Evolutionary conservation across 768 basidiomycete species (phyloP).

Genomic region (Boletus rubropictus): DNA sequence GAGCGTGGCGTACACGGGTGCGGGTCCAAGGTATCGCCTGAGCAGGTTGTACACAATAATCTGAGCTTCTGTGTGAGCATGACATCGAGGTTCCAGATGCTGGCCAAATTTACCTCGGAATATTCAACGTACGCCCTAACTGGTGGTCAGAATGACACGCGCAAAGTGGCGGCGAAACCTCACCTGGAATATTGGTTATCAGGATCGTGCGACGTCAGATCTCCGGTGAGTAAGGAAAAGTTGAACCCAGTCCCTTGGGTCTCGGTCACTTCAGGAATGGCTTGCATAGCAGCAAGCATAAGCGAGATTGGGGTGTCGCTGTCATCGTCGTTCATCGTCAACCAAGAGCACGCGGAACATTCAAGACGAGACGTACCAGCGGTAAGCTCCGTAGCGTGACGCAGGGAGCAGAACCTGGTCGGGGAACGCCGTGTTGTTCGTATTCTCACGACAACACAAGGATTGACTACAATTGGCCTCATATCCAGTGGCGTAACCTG

Average conservation of each 20-base stretch:
- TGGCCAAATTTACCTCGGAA: slow-evolving; percentile 40
- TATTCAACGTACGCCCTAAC: slow-evolving; percentile 54
- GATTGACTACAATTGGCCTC: slow-evolving; percentile 65
- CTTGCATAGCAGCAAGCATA: slow-evolving; percentile 49
- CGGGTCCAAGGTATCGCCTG: slow-evolving; percentile 49
- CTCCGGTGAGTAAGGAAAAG: slow-evolving; percentile 67
- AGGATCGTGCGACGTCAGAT: slow-evolving; percentile 66
- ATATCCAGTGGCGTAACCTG: slow-evolving; percentile 62
- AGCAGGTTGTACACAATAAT: slow-evolving; percentile 57
- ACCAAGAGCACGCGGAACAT: no score
- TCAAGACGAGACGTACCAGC: slow-evolving; percentile 4
- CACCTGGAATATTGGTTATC: slow-evolving; percentile 61
- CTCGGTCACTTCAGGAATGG: slow-evolving; percentile 59
- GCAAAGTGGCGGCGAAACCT: slow-evolving; percentile 4
- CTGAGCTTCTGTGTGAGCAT: slow-evolving; percentile 27
- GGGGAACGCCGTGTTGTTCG: slow-evolving; percentile 42
- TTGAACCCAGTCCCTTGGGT: slow-evolving; percentile 56
- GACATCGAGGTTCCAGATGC: neutral
- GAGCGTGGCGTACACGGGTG: slow-evolving; percentile 63
- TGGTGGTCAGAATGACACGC: neutral
- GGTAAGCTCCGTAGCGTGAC: slow-evolving; percentile 51
- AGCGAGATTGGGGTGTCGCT: slow-evolving; percentile 61
- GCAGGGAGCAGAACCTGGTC: slow-evolving; percentile 48
- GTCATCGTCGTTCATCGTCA: neutral
- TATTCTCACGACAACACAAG: slow-evolving; percentile 56